Conservation (phyloP, 176 grass and related monocot genomes). For the Avena atlantica region DNA sequence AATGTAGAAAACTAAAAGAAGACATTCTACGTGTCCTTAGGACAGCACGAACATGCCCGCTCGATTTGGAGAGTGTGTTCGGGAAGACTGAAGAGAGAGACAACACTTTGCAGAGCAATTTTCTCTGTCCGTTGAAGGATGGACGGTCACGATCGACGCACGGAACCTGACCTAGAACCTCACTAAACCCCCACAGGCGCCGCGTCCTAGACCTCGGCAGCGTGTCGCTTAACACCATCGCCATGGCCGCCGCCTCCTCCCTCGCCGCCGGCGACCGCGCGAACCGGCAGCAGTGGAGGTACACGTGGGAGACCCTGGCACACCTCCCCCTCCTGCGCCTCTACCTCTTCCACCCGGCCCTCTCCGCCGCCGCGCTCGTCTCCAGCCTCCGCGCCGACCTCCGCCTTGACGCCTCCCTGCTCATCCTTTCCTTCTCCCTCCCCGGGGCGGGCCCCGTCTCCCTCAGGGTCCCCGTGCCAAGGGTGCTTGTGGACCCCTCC, state of each 20-base stretch:
- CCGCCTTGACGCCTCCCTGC: slow-evolving; percentile 53
- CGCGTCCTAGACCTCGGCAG: neutral
- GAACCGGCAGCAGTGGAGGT: slow-evolving; percentile 45
- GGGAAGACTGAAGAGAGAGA: too few relatives aligned
- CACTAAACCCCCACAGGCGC: neutral
- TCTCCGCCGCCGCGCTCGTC: slow-evolving; percentile 13
- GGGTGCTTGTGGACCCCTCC: slow-evolving; percentile 64
- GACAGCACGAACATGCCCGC: too few relatives aligned
- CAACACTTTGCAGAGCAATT: neutral
- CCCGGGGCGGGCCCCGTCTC: slow-evolving; percentile 20
- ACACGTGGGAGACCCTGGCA: slow-evolving; percentile 60
- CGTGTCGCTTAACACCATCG: neutral
- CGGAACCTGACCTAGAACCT: neutral
- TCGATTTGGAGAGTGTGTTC: too few relatives aligned
- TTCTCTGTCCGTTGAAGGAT: neutral
- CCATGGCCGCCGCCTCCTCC: slow-evolving; percentile 33
- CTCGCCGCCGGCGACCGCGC: slow-evolving; percentile 10
- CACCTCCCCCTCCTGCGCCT: slow-evolving; percentile 61
- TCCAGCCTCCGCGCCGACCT: slow-evolving; percentile 49
- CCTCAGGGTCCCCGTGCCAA: slow-evolving; percentile 63
- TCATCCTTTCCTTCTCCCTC: slow-evolving; percentile 61
- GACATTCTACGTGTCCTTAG: too few relatives aligned
- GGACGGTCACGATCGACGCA: neutral
- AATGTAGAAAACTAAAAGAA: too few relatives aligned
- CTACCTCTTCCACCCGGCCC: slow-evolving; percentile 52